Conservation (phyloP, 2,329 filamentous ascomycete genomes). For the Neonectria ditissima region DNA sequence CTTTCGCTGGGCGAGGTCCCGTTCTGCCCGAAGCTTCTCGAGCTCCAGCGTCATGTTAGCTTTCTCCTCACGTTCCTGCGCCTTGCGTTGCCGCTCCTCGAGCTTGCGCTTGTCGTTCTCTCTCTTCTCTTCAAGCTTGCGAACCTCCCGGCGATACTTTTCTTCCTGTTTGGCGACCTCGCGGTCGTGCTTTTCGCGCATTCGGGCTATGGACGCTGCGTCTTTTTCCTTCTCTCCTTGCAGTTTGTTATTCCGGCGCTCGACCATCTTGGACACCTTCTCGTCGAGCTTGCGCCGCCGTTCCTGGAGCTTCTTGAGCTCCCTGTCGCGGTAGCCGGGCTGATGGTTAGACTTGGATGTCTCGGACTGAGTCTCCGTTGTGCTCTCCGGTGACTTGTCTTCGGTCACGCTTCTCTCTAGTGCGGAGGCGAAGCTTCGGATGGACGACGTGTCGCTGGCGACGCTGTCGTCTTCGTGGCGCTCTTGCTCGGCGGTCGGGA, state of each 20-base stretch:
- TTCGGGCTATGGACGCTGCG: constrained; percentile 63
- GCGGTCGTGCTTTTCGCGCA: constrained; percentile 71
- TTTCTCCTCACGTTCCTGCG: constrained; percentile 65
- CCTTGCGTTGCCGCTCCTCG: constrained; percentile 63
- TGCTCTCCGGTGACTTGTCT: constrained; percentile 42
- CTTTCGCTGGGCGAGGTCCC: constrained; percentile 65
- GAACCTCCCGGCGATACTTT: constrained; percentile 72
- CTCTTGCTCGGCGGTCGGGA: constrained; percentile 41
- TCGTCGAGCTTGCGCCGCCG: constrained; percentile 72
- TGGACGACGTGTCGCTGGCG: constrained; percentile 59
- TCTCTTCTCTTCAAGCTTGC: constrained; percentile 73
- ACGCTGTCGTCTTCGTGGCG: constrained; percentile 42
- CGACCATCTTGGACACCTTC: constrained; percentile 67
- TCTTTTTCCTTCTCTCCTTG: constrained; percentile 64
- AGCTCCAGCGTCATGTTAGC: constrained; percentile 62
- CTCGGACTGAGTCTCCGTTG: constrained; percentile 50
- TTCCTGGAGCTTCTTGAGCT: constrained; percentile 72
- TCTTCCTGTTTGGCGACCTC: constrained; percentile 75
- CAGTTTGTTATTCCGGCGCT: constrained; percentile 59
- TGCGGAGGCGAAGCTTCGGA: constrained; percentile 63
- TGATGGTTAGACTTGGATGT: constrained; percentile 50
- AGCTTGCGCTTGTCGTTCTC: constrained; percentile 72
- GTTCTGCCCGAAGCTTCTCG: constrained; percentile 63
- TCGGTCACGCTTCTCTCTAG: constrained; percentile 52
- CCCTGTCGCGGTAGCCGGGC: constrained; percentile 63